These are phyloP conservation scores for Hypoxylon sp. DNA, from an alignment of 2,329 filamentous ascomycete species.

Conservation along the genomic window DNA sequence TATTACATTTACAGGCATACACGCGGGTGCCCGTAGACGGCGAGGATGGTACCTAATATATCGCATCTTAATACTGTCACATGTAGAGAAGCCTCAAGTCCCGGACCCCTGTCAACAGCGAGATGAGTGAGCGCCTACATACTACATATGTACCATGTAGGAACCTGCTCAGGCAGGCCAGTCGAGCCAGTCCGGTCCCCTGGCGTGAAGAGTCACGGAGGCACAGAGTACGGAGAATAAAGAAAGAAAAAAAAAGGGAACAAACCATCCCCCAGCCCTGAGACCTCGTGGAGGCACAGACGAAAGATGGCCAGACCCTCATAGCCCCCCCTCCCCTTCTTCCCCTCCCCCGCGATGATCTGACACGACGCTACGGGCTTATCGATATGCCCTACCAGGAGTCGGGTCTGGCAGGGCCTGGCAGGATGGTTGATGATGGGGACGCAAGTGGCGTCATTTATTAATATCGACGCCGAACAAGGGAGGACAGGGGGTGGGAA, in stretches of 20 bases:
- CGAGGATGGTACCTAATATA: no score
- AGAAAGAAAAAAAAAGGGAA: background rate
- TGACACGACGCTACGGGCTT: conserved; percentile 31
- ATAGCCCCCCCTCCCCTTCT: background rate
- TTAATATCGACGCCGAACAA: conserved; percentile 15
- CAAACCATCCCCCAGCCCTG: background rate
- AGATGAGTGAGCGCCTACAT: background rate
- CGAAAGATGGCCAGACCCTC: background rate
- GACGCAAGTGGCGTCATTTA: conserved; percentile 32
- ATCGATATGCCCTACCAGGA: conserved; percentile 37
- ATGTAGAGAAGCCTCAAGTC: conserved; percentile 3
- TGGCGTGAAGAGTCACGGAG: no score
- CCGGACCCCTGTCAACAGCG: conserved; percentile 6
- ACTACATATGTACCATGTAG: background rate
- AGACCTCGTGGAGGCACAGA: background rate
- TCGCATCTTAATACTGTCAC: conserved; percentile 11
- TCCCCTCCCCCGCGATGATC: conserved; percentile 33
- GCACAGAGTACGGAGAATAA: background rate
- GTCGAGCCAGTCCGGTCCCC: background rate
- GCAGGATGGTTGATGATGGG: conserved; percentile 21
- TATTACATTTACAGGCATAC: no score
- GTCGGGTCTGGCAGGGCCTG: no score
- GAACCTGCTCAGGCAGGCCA: background rate
- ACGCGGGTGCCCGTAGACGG: no score
- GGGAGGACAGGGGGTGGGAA: background rate